A percentile compares a stretch with the other conserved stretches of the same genome.
Evolutionary conservation across 2,329 filamentous ascomycete species (phyloP).

Genomic region (Aspergillus puulaauensis): DNA sequence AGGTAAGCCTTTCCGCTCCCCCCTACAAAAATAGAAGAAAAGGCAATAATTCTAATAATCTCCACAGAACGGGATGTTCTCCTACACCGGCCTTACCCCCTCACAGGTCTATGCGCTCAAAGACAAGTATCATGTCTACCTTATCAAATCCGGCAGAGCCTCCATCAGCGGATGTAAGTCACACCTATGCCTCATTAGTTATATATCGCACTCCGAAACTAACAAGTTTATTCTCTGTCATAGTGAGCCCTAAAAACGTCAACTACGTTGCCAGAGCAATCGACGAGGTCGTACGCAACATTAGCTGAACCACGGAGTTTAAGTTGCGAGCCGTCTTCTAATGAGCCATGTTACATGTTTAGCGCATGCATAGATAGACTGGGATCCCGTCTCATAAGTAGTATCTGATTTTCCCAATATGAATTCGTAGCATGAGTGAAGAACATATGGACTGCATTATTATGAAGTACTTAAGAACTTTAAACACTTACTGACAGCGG

Average conservation of each 20-base stretch:
- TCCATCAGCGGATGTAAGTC: slow-evolving; percentile 42
- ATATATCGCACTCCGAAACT: background rate
- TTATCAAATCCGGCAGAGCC: slow-evolving; percentile 41
- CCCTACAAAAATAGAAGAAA: background rate
- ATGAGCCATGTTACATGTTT: background rate
- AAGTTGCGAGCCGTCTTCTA: background rate
- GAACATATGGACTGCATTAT: background rate
- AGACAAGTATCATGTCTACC: slow-evolving; percentile 45
- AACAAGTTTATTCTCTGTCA: background rate
- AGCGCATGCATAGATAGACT: background rate
- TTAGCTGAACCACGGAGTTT: slow-evolving; percentile 18
- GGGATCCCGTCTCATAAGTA: background rate
- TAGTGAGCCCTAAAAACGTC: slow-evolving; percentile 43
- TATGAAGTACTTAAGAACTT: background rate
- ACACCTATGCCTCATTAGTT: background rate
- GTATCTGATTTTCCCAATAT: background rate
- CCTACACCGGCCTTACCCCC: slow-evolving; percentile 60
- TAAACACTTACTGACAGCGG: background rate
- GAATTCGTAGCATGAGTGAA: background rate
- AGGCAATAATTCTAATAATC: background rate
- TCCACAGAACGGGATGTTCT: slow-evolving; percentile 76
- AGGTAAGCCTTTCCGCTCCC: slow-evolving; percentile 57
- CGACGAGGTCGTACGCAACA: slow-evolving; percentile 38
- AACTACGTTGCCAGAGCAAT: slow-evolving; percentile 40
- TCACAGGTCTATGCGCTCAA: slow-evolving; percentile 44